A percentile compares a stretch with the other conserved stretches of the same genome.
phyloP scores from a whole-genome alignment of 768 basidiomycete species.

The Kwoniella pini region DNA sequence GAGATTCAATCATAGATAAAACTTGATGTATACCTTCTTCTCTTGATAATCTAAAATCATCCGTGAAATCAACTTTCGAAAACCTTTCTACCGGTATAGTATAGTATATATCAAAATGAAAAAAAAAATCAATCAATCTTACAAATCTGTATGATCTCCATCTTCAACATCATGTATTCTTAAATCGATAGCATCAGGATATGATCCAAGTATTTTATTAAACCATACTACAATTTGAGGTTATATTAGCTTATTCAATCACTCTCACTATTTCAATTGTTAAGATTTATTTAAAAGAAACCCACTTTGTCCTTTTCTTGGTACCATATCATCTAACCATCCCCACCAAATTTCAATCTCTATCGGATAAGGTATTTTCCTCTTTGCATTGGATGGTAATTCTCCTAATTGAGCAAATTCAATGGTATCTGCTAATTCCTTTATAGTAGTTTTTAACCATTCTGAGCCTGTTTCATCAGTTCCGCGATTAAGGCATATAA shows the following conservation, averaged over 20 bases:
- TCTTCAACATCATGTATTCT: constrained; percentile 42
- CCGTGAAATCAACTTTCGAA: no score
- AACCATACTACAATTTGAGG: constrained; percentile 27
- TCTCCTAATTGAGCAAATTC: constrained; percentile 14
- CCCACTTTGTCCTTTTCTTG: constrained; percentile 42
- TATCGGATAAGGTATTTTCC: constrained; percentile 6
- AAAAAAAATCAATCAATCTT: no score
- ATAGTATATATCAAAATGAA: no score
- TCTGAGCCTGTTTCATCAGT: constrained; percentile 40
- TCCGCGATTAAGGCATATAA: constrained; percentile 46
- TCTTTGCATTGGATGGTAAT: neutral
- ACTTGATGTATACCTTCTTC: constrained; percentile 38
- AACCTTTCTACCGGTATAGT: no score
- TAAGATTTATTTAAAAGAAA: no score
- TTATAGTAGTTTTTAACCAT: constrained; percentile 36
- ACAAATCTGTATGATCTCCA: constrained; percentile 48
- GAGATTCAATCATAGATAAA: constrained; percentile 20
- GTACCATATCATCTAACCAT: constrained; percentile 46
- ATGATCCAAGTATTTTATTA: constrained; percentile 21
- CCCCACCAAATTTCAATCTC: constrained; percentile 48
- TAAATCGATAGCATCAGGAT: constrained; percentile 23
- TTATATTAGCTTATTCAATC: no score
- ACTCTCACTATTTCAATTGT: no score
- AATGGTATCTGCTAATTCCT: constrained; percentile 23
- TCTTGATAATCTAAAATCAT: constrained; percentile 31